Percentiles rank a stretch among this genome's conserved stretches.
Evolutionary conservation across 768 basidiomycete species (phyloP).

Genomic region (Amanita rubescens): DNA sequence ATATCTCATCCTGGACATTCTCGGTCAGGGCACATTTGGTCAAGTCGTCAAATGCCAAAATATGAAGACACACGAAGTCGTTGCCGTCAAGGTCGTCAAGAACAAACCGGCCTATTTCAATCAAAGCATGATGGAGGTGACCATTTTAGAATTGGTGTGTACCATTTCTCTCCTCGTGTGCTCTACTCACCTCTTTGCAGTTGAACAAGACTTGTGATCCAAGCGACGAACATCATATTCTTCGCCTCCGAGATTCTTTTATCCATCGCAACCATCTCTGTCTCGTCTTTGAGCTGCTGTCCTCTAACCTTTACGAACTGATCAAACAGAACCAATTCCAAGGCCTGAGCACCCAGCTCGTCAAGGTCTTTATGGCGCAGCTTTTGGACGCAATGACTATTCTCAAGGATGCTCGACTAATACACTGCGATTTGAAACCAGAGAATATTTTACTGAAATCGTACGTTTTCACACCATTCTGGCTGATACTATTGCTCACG

Average conservation of each 20-base stretch:
- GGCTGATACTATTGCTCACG: background rate
- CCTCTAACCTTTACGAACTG: slow-evolving; percentile 96
- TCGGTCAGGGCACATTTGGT: slow-evolving; percentile 98
- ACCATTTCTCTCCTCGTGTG: background rate
- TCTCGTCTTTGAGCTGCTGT: slow-evolving; percentile 94
- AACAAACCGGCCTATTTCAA: slow-evolving; percentile 99
- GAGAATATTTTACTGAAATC: slow-evolving; percentile 98
- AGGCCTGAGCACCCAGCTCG: slow-evolving; percentile 91
- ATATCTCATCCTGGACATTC: slow-evolving; percentile 95
- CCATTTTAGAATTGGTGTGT: slow-evolving; percentile 89
- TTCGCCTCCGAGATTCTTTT: slow-evolving; percentile 92
- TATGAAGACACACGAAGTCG: slow-evolving; percentile 98
- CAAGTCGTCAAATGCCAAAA: slow-evolving; percentile 99
- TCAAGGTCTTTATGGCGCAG: slow-evolving; percentile 98
- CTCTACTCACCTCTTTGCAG: slow-evolving; percentile 32
- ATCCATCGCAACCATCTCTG: slow-evolving; percentile 96
- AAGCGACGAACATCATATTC: slow-evolving; percentile 91
- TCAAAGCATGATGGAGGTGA: slow-evolving; percentile 99
- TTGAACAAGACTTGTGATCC: slow-evolving; percentile 93
- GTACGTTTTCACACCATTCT: slow-evolving; percentile 32
- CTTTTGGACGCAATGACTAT: slow-evolving; percentile 87
- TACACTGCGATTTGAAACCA: slow-evolving; percentile 98
- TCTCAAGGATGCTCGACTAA: slow-evolving; percentile 90
- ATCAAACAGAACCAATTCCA: slow-evolving; percentile 99
- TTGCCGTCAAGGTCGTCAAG: slow-evolving; percentile 99